Conservation (phyloP, 2,329 filamentous ascomycete genomes). For the Teratosphaeria epicoccoides region DNA sequence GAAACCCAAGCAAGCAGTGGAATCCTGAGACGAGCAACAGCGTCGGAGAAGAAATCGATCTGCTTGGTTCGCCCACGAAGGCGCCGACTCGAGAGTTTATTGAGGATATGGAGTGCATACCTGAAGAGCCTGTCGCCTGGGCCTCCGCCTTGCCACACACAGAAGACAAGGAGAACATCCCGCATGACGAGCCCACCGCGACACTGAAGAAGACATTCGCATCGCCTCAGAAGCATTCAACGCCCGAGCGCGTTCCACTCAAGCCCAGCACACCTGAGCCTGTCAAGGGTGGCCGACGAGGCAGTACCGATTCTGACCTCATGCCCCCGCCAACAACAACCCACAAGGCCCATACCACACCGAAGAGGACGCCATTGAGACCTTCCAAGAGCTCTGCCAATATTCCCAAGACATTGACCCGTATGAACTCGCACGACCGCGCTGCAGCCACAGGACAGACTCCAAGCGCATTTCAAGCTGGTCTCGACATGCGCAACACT, state of each 20-base stretch:
- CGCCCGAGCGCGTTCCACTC: constrained; percentile 13
- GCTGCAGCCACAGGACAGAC: constrained; percentile 8
- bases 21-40: constrained; percentile 8
- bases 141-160: constrained; percentile 11
- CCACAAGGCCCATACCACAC: constrained; percentile 15
- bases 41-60: constrained; percentile 7
- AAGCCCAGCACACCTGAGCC: constrained; percentile 7
- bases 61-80: constrained; percentile 2
- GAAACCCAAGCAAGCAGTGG: constrained; percentile 23
- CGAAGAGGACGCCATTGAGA: constrained; percentile 20
- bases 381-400: constrained; percentile 8
- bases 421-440: constrained; percentile 13
- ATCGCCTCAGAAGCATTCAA: constrained; percentile 14
- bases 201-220: constrained; percentile 14
- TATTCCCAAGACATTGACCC: constrained; percentile 16
- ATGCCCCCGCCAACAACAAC: constrained; percentile 24
- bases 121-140: constrained; percentile 4
- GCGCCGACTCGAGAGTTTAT: neutral
- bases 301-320: constrained; percentile 18
- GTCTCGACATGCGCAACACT: constrained; percentile 15
- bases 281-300: constrained; percentile 7
- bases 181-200: constrained; percentile 11
- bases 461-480: constrained; percentile 13
- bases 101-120: neutral
- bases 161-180: constrained; percentile 25